phyloP scores from a whole-genome alignment of 768 basidiomycete genomes.

The Phanerochaete sordida region DNA sequence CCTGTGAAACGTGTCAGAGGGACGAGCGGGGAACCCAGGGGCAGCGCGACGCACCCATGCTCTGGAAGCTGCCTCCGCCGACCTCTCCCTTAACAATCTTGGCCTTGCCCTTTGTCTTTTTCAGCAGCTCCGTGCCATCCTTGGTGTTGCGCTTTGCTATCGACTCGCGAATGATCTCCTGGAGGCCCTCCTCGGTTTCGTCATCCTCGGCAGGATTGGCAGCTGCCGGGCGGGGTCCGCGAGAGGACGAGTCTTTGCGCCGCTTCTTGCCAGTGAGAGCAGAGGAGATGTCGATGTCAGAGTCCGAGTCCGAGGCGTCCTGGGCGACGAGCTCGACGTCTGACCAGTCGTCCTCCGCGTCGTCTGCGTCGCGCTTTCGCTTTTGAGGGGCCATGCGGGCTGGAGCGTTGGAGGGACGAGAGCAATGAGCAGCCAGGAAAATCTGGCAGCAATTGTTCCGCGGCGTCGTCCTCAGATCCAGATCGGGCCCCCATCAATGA shows the following conservation, averaged over 20 bases:
- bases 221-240: background rate
- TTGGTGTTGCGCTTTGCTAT: slow-evolving; percentile 73
- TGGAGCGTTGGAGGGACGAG: too few species aligned
- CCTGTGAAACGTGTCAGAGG: slow-evolving; percentile 39
- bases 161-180: slow-evolving; percentile 62
- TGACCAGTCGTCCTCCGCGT: background rate
- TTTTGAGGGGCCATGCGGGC: slow-evolving; percentile 1
- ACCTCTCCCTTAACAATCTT: slow-evolving; percentile 73
- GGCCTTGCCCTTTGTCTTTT: slow-evolving; percentile 70
- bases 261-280: slow-evolving; percentile 48
- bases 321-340: background rate
- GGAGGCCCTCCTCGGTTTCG: slow-evolving; percentile 52
- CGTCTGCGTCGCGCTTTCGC: background rate
- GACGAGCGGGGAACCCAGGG: too few species aligned
- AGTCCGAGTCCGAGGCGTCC: slow-evolving; percentile 29
- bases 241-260: background rate
- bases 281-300: slow-evolving; percentile 61
- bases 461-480: background rate
- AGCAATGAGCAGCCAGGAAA: background rate
- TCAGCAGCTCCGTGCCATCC: slow-evolving; percentile 71
- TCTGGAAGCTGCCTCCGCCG: slow-evolving; percentile 94
- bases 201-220: slow-evolving; percentile 24
- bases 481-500: background rate
- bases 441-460: background rate
- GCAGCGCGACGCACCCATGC: slow-evolving; percentile 68